Base-by-base conservation (phyloP, 1,284 basidiomycete species). In the Ustilago lituana region DNA sequence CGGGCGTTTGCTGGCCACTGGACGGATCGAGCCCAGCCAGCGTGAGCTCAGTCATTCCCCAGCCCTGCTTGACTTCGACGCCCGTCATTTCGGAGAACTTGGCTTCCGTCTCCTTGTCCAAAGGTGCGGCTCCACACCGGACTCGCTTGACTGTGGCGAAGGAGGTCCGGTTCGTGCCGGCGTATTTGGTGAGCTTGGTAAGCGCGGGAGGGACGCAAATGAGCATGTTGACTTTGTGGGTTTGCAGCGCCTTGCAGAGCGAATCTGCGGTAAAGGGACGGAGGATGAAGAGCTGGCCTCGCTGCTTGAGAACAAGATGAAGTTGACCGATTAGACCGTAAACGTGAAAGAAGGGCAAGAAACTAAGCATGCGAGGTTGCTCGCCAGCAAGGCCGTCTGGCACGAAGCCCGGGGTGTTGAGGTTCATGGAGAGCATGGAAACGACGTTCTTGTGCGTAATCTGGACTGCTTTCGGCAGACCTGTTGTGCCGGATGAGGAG, bases 1-100 rank as follows among this genome's bases (percentile, higher is more conserved):
- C 73, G 5, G 60, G 48, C 2, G 41, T 56, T 23, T 52, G 31
- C 4, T 57, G 58, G 2, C 51, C 63, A 12, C 41, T 33, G 8
- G 49, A 55, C 11, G 63, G 35, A 20, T 68, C 73, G 4, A 74
- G 23, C 0, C 60, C 63, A 14, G 46, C 73, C 20, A 75, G 35
- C 0, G 73, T 75, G 11, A 68, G 64, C 54, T 74, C 73, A 15
- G 64, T 73, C 73, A 74, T 74, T 2, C 73, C 73, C 53, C 60
- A 74, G 2, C 69, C 73, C 27, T 71, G 68, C n/a, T 36, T 47
- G 22, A 70, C 53, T 12, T 48, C 44, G 9, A 69, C 58, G 17
- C 66, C 60, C 11, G 58, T 64, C 50, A 70, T 54, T 9, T 57
- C 37, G 7, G 46, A 35, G 37, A 74, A 68, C 15, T 44, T 43